Percentiles rank a stretch among this genome's conserved stretches.
phyloP scores from a whole-genome alignment of 2,329 filamentous ascomycete genomes.

The Ascochyta viciae-villosae region DNA sequence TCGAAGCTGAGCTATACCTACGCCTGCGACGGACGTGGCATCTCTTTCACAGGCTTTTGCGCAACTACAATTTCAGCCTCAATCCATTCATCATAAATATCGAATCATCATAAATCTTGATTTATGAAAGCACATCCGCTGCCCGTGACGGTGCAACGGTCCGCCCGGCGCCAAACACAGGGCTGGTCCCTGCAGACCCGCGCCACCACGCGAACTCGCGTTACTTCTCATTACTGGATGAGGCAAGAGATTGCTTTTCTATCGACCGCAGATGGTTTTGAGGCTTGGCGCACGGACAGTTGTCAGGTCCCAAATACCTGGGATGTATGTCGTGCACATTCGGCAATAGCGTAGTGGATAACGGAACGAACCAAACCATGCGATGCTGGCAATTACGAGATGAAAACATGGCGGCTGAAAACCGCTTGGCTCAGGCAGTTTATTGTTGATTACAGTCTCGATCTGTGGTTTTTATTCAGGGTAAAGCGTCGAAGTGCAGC shows the following conservation, averaged over 20 bases:
- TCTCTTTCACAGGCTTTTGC: slow-evolving; percentile 1
- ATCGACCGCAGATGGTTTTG: slow-evolving; percentile 16
- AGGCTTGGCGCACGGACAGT: slow-evolving; percentile 20
- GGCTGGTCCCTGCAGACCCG: slow-evolving; percentile 11
- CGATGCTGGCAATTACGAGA: background rate
- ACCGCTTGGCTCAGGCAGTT: background rate
- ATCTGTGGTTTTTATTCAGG: background rate
- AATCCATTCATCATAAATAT: background rate
- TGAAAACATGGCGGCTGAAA: background rate
- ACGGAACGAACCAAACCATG: background rate
- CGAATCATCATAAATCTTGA: background rate
- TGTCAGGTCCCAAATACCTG: background rate
- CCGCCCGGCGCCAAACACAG: slow-evolving; percentile 13
- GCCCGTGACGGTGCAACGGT: slow-evolving; percentile 8
- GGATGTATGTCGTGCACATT: slow-evolving; percentile 10
- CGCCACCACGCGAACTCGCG: slow-evolving; percentile 3
- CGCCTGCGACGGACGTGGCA: background rate
- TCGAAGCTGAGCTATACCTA: background rate
- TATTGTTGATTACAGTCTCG: background rate
- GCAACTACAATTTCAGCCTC: slow-evolving; percentile 5
- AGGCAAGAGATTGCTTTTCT: slow-evolving; percentile 12
- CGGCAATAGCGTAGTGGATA: background rate
- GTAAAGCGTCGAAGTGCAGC: background rate
- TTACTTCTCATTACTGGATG: slow-evolving; percentile 4
- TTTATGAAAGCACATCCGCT: slow-evolving; percentile 5